Conservation (phyloP, 2,329 filamentous ascomycete species). For the Sporothrix curviconia region DNA sequence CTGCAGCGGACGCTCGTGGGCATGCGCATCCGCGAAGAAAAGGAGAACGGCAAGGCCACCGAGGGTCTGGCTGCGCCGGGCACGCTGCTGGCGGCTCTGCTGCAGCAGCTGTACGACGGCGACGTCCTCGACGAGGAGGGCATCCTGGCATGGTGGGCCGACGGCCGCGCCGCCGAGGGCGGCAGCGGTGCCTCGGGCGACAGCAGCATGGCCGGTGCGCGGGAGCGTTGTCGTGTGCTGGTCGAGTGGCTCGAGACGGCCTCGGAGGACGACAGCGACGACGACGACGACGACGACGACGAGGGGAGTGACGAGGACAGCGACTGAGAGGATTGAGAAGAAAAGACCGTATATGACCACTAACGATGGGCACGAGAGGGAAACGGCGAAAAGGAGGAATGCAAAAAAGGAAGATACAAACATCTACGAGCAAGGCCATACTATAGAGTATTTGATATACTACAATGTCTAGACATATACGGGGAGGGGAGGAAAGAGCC, state of each 20-base stretch:
- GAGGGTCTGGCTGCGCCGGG: conserved; percentile 31
- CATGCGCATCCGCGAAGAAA: conserved; percentile 25
- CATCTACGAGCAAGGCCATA: neutral
- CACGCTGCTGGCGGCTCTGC: conserved; percentile 66
- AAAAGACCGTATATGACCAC: neutral
- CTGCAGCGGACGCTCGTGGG: conserved; percentile 73
- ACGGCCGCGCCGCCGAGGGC: conserved; percentile 58
- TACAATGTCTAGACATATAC: neutral
- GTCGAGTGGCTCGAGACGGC: conserved; percentile 80
- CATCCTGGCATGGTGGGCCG: conserved; percentile 81
- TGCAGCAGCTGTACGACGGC: conserved; percentile 77
- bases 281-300: conserved; percentile 46
- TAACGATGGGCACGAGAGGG: neutral
- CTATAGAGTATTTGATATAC: neutral
- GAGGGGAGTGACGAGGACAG: conserved; percentile 11
- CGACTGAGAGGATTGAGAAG: neutral
- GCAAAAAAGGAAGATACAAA: no score
- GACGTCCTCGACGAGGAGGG: conserved; percentile 87
- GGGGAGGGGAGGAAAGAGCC: neutral
- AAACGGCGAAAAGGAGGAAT: neutral
- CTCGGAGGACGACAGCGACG: conserved; percentile 63
- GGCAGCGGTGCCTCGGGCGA: conserved; percentile 39
- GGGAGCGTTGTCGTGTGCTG: conserved; percentile 67
- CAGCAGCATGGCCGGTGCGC: conserved; percentile 55
- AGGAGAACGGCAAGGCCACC: neutral